Conservation (phyloP, 1,139 yeast genomes). For the Meyerozyma guilliermondii region DNA sequence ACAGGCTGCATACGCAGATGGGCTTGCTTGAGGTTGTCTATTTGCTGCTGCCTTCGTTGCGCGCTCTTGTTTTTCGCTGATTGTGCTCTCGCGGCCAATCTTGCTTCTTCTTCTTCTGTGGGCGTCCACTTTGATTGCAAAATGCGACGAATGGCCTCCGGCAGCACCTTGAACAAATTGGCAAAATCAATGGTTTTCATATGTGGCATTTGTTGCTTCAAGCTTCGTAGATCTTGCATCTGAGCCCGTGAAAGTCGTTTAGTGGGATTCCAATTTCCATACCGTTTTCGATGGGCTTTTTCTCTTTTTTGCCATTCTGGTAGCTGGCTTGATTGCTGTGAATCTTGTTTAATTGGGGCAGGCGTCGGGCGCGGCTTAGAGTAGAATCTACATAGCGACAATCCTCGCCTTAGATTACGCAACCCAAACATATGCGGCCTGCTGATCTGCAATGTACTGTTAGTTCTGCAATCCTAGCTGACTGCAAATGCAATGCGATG, state of each 20-base stretch:
- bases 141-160: slow-evolving; percentile 80
- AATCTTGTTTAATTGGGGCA: too few species aligned
- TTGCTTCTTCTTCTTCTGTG: slow-evolving; percentile 42
- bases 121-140: slow-evolving; percentile 78
- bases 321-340: slow-evolving; percentile 4
- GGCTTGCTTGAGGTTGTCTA: neutral
- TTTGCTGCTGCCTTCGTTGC: slow-evolving; percentile 4
- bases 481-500: too few species aligned
- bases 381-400: neutral
- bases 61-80: slow-evolving; percentile 17
- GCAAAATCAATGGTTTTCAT: slow-evolving; percentile 59
- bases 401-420: neutral
- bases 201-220: slow-evolving; percentile 56
- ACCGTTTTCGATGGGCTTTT: slow-evolving; percentile 53
- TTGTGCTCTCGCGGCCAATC: slow-evolving; percentile 45
- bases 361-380: neutral
- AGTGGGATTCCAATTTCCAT: slow-evolving; percentile 67
- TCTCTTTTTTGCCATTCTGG: slow-evolving; percentile 67
- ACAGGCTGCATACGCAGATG: neutral
- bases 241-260: slow-evolving; percentile 65
- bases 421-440: neutral
- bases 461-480: too few species aligned
- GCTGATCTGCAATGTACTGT: neutral
- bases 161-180: slow-evolving; percentile 62
- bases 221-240: slow-evolving; percentile 57